Conservation (phyloP, 2,329 filamentous ascomycete genomes). For the Fusarium nisikadoi region DNA sequence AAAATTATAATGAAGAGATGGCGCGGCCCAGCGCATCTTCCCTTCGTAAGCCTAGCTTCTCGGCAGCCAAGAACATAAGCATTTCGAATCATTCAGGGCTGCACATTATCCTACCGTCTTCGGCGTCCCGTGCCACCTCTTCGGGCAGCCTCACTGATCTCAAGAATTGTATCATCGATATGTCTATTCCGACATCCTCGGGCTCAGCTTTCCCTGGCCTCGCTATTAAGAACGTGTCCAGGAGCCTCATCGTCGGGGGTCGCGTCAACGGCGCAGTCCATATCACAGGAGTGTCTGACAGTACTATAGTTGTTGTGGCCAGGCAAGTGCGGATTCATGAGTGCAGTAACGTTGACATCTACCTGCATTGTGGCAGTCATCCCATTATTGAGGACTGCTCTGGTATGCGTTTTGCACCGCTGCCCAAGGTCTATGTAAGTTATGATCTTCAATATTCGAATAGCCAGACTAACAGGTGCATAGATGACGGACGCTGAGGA, state of each 20-base stretch:
- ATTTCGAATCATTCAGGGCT: slow-evolving; percentile 74
- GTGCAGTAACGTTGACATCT: slow-evolving; percentile 82
- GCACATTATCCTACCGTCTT: slow-evolving; percentile 80
- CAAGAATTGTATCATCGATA: slow-evolving; percentile 78
- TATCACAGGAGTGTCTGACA: slow-evolving; percentile 78
- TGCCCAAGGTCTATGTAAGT: slow-evolving; percentile 77
- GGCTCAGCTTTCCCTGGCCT: slow-evolving; percentile 76
- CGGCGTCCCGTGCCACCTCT: slow-evolving; percentile 75
- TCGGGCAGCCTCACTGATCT: slow-evolving; percentile 79
- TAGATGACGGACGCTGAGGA: slow-evolving; percentile 47
- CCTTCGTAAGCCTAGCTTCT: slow-evolving; percentile 72
- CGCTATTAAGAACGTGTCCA: slow-evolving; percentile 73
- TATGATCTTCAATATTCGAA: background rate
- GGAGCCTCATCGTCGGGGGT: slow-evolving; percentile 81
- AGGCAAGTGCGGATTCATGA: slow-evolving; percentile 95
- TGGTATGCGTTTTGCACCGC: slow-evolving; percentile 79
- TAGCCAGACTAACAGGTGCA: slow-evolving; percentile 5
- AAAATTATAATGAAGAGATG: slow-evolving; percentile 69
- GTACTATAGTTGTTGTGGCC: slow-evolving; percentile 80
- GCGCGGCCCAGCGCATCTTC: slow-evolving; percentile 51
- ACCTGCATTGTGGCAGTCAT: slow-evolving; percentile 81
- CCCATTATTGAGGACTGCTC: slow-evolving; percentile 95
- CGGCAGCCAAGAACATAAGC: slow-evolving; percentile 67
- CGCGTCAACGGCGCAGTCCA: slow-evolving; percentile 84
- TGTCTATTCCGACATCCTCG: slow-evolving; percentile 71